Evolutionary conservation across 345 rosid genomes (phyloP), one percentile per base, ranked within the genome.

Genomic region (Gossypioides kirkii): DNA sequence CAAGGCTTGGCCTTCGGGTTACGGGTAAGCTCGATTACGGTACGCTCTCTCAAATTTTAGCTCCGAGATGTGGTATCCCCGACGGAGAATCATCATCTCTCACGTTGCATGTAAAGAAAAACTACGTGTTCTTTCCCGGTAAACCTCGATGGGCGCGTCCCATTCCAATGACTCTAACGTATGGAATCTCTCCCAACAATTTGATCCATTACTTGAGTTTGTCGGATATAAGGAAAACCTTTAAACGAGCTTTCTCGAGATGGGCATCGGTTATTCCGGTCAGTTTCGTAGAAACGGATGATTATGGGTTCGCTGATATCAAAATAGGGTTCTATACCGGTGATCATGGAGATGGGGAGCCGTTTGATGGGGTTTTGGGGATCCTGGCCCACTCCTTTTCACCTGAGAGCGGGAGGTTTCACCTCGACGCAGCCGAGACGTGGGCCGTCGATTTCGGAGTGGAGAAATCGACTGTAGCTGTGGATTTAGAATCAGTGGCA

Each of bases 281-380:
- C 14, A 86, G 71, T 7, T 94, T 94, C 72, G 22, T 58, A 52
- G 93, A 90, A 70, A 75, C 86, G 0, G 82, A 75, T 4, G 94
- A 88, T 38, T 90, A 89, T 70, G 83, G 74, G 25, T 81, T 71
- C 25, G 89, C 97, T 2, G 94, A 94, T 73, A 91, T 91, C 53
- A 90, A 80, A 58, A 89, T 91, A 66, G 96, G 93, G 63, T 94
- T 90, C 71, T 91, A 87, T 77, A 52, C 74, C 26, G 97, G 96
- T 0, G 97, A 94, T 61, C 97, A 91, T 79, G 97, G 97, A 7
- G 96, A 91, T 23, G 97, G 97, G 12, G 90, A 94, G 75, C 83
- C 96, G 25, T 94, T 91, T 26, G 98, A 94, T 76, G 98, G 97
- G 8, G 91, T 88, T 17, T 78, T 89, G 7, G 98, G 97, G 4